Evolutionary conservation across 2,329 filamentous ascomycete species (phyloP), one percentile per base, ranked within the genome.

Genomic region (Erysiphe neolycopersici): DNA sequence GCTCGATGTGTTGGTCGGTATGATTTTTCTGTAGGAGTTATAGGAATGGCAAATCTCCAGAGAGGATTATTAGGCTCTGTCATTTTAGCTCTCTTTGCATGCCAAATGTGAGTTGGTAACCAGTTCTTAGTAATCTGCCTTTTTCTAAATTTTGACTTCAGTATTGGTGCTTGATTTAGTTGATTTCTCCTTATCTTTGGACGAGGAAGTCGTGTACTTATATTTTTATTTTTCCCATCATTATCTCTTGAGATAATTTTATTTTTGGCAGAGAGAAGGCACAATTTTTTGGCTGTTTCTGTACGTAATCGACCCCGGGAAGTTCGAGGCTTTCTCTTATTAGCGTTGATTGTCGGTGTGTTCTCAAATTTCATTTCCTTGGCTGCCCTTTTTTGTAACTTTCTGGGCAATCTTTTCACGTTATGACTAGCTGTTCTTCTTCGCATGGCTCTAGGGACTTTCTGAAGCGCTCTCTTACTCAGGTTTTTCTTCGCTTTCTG

Each of bases 371-470:
- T 64, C 75, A 93, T 91, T 67, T 91, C 71, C 48, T 60, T 63
- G 52, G 64, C 69, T 1, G 83, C 84, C 50, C 79, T 69, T 35
- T 62, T 62, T 45, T 79, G 70, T 54, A 95, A 61, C 48, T 83
- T 65, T 55, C 76, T 78, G 2, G 89, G 89, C 14, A 98, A 77
- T 48, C 79, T 72, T 61, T 87, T 92, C 32, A 80, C 79, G 67
- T 98, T 94, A 61, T 98, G 89, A 58, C 84, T 93, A 17, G 87
- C 89, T 0, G 87, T 93, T 52, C 89, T 69, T 49, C 89, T 68
- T 50, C 89, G 68, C 68, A 98, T 63, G 42, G 77, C 75, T 51
- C 83, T 72, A 1, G 89, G 89, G 5, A 98, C 79, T 51, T 82
- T 73, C 59, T 98, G 89, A 55, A 95, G 95, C 13, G 87, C 85